Evolutionary conservation across 2,329 filamentous ascomycete species (phyloP).

Genomic region (Aspergillus oerlinghausenensis): DNA sequence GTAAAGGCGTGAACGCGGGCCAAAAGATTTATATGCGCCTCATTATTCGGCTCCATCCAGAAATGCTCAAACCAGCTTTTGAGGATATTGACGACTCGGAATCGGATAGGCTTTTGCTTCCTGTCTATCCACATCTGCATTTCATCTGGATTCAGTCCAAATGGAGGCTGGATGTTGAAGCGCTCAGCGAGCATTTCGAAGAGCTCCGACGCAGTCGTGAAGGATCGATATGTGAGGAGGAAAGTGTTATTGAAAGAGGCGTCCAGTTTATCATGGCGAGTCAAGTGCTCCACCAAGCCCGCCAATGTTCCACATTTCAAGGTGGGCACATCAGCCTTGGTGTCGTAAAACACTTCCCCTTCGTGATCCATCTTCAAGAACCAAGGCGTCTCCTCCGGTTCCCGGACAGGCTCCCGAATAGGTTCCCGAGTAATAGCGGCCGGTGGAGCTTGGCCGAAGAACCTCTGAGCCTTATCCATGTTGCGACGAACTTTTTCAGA

Average conservation of each 20-base stretch:
- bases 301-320: slow-evolving; percentile 86
- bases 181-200: slow-evolving; percentile 89
- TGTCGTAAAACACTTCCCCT: slow-evolving; percentile 83
- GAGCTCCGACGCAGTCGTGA: slow-evolving; percentile 82
- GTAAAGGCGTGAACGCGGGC: slow-evolving; percentile 87
- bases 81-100: slow-evolving; percentile 93
- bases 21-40: slow-evolving; percentile 79
- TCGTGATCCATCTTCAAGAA: slow-evolving; percentile 85
- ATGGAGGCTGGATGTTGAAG: slow-evolving; percentile 87
- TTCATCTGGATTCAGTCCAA: slow-evolving; percentile 69
- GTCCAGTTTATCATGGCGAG: slow-evolving; percentile 90
- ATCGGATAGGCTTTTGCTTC: slow-evolving; percentile 93
- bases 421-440: slow-evolving; percentile 35
- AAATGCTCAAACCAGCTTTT: slow-evolving; percentile 99
- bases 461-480: slow-evolving; percentile 45
- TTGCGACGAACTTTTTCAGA: slow-evolving; percentile 39
- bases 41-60: slow-evolving; percentile 95
- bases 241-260: slow-evolving; percentile 97
- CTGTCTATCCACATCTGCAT: slow-evolving; percentile 85
- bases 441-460: slow-evolving; percentile 45
- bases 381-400: slow-evolving; percentile 72
- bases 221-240: slow-evolving; percentile 91
- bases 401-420: slow-evolving; percentile 41
- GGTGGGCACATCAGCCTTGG: slow-evolving; percentile 67
- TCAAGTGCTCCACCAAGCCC: slow-evolving; percentile 89